Percentiles rank a stretch among this genome's conserved stretches.
Evolutionary conservation across 1,139 yeast genomes (phyloP).

Genomic region (Geotrichum carabidarum): DNA sequence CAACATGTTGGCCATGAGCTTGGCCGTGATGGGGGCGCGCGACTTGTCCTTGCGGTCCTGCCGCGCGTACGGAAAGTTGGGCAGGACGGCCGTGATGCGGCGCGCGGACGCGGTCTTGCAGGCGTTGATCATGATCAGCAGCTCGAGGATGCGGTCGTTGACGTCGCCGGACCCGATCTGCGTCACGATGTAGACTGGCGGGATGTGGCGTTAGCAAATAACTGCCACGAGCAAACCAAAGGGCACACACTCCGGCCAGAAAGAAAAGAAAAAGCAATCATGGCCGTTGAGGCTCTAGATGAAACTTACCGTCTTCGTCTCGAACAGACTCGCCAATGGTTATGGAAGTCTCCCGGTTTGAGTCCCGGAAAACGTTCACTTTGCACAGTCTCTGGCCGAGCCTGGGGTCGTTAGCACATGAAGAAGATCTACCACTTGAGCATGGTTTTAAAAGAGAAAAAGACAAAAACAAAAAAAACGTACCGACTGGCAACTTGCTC

Average conservation of each 20-base stretch:
- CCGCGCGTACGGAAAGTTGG: constrained; percentile 95
- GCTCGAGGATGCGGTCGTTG: constrained; percentile 82
- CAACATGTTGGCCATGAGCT: constrained; percentile 89
- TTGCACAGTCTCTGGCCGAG: constrained; percentile 42
- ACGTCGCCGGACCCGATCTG: constrained; percentile 90
- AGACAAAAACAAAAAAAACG: constrained; percentile 20
- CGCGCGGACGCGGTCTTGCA: constrained; percentile 94
- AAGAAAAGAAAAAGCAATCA: neutral
- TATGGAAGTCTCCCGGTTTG: constrained; percentile 77
- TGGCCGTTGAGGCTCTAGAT: neutral
- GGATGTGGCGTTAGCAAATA: neutral
- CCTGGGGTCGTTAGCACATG: constrained; percentile 22
- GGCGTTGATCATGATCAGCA: constrained; percentile 87
- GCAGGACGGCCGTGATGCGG: constrained; percentile 89
- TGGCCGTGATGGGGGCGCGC: constrained; percentile 96
- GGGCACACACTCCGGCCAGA: neutral
- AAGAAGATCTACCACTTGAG: neutral
- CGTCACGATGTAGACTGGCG: constrained; percentile 61
- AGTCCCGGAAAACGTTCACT: constrained; percentile 46
- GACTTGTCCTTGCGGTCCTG: constrained; percentile 96
- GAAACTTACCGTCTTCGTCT: constrained; percentile 64
- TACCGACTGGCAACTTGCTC: constrained; percentile 66
- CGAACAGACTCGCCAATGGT: constrained; percentile 93
- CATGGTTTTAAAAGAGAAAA: neutral
- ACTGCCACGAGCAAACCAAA: neutral